These are phyloP conservation scores for Multifurca ochricompacta DNA, from an alignment of 768 basidiomycete species.

Conservation along the genomic window DNA sequence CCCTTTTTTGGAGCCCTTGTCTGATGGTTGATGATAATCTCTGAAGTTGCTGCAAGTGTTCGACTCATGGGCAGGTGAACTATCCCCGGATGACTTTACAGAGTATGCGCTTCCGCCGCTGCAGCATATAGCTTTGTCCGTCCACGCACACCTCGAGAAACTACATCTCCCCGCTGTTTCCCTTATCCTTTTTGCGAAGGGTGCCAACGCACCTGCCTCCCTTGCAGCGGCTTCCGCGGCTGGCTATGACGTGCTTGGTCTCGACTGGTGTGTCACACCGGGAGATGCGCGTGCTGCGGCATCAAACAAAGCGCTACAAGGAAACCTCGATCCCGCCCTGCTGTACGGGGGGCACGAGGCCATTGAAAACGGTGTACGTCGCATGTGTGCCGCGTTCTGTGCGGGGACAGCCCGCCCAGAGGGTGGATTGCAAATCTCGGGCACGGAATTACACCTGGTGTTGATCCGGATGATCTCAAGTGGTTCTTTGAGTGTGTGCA, in stretches of 20 bases:
- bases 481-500: slow-evolving; percentile 91
- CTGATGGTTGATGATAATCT: neutral
- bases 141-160: slow-evolving; percentile 49
- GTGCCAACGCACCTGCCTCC: slow-evolving; percentile 67
- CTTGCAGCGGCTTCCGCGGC: slow-evolving; percentile 44
- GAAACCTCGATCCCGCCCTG: slow-evolving; percentile 86
- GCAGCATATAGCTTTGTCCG: slow-evolving; percentile 59
- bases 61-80: slow-evolving; percentile 92
- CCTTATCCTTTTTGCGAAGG: slow-evolving; percentile 93
- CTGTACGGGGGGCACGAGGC: slow-evolving; percentile 81
- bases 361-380: slow-evolving; percentile 79
- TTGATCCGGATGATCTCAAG: slow-evolving; percentile 85
- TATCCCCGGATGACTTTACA: slow-evolving; percentile 81
- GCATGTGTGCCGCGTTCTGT: slow-evolving; percentile 69
- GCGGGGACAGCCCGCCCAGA: slow-evolving; percentile 40
- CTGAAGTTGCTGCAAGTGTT: slow-evolving; percentile 88
- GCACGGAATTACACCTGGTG: slow-evolving; percentile 94
- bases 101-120: slow-evolving; percentile 80
- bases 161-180: slow-evolving; percentile 55
- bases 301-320: slow-evolving; percentile 69
- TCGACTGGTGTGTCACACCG: slow-evolving; percentile 89
- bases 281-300: slow-evolving; percentile 57
- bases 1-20: neutral
- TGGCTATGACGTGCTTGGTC: slow-evolving; percentile 82
- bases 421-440: slow-evolving; percentile 98